phyloP scores from a whole-genome alignment of 768 basidiomycete genomes.

The Leccinum incarnatum region DNA sequence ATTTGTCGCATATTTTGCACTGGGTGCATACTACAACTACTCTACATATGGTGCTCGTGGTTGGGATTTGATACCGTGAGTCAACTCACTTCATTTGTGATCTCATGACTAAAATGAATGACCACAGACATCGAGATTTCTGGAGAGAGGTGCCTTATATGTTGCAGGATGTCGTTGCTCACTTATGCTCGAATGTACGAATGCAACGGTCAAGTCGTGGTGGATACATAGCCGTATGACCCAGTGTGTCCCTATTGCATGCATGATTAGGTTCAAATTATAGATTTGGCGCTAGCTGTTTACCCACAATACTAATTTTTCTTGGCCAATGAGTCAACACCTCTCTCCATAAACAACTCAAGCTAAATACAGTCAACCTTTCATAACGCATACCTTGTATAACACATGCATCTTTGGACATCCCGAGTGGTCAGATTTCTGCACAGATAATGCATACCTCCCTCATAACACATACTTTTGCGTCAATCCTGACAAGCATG shows the following conservation, averaged over 20 bases:
- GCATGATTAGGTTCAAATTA: neutral
- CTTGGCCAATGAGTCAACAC: neutral
- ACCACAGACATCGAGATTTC: constrained; percentile 76
- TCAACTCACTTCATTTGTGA: constrained; percentile 17
- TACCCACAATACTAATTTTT: constrained; percentile 4
- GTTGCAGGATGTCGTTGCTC: constrained; percentile 71
- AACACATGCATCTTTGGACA: neutral
- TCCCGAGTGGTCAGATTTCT: neutral
- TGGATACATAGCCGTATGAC: constrained; percentile 74
- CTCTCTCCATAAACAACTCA: neutral
- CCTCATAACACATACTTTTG: neutral
- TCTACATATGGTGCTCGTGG: constrained; percentile 84
- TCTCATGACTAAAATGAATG: neutral
- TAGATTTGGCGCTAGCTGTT: constrained; percentile 10
- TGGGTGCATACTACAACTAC: constrained; percentile 88
- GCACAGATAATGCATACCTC: neutral
- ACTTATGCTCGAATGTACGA: constrained; percentile 71
- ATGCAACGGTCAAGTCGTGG: constrained; percentile 65
- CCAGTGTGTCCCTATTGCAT: neutral
- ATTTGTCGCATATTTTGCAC: constrained; percentile 64
- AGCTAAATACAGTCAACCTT: too few relatives aligned
- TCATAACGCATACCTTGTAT: neutral
- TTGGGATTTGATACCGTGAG: constrained; percentile 80
- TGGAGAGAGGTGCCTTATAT: constrained; percentile 90
- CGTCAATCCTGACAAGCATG: neutral